Evolutionary conservation across 768 basidiomycete species (phyloP).

Genomic region (Lyophyllum shimeji): DNA sequence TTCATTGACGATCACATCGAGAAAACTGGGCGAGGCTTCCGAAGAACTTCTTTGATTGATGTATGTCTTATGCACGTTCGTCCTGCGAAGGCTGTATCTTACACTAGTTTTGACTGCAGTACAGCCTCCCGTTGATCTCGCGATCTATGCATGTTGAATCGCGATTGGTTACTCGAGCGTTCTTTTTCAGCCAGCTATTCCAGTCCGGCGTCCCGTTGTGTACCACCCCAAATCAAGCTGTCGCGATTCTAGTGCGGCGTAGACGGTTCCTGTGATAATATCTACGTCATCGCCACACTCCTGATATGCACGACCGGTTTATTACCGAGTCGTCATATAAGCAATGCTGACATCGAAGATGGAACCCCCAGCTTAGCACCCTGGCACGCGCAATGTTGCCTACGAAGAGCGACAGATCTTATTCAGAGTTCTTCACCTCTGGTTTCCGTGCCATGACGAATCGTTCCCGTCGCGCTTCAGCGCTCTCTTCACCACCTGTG

Average conservation of each 20-base stretch:
- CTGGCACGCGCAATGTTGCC: constrained; percentile 15
- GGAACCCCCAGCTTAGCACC: constrained; percentile 11
- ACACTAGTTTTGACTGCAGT: background rate
- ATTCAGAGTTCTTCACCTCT: constrained; percentile 50
- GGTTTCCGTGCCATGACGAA: constrained; percentile 41
- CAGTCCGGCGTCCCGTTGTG: background rate
- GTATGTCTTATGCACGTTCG: constrained; percentile 1
- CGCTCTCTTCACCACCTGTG: constrained; percentile 2
- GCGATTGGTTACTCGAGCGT: background rate
- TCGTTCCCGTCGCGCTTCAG: constrained; percentile 8
- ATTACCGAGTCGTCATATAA: constrained; percentile 9
- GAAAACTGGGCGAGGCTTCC: background rate
- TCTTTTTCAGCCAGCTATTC: background rate
- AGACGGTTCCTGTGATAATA: constrained; percentile 9
- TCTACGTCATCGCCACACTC: constrained; percentile 14
- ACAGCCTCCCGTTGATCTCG: constrained; percentile 1
- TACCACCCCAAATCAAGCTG: constrained; percentile 10
- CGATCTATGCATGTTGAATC: background rate
- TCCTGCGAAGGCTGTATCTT: constrained; percentile 7
- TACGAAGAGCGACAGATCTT: constrained; percentile 26
- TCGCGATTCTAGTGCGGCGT: constrained; percentile 4
- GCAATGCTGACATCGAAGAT: background rate
- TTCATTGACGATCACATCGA: constrained; percentile 9
- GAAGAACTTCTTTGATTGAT: constrained; percentile 15
- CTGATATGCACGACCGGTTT: constrained; percentile 5